Evolutionary conservation across 2,329 filamentous ascomycete species (phyloP).

Genomic region (Dothideomycetidae sp.): DNA sequence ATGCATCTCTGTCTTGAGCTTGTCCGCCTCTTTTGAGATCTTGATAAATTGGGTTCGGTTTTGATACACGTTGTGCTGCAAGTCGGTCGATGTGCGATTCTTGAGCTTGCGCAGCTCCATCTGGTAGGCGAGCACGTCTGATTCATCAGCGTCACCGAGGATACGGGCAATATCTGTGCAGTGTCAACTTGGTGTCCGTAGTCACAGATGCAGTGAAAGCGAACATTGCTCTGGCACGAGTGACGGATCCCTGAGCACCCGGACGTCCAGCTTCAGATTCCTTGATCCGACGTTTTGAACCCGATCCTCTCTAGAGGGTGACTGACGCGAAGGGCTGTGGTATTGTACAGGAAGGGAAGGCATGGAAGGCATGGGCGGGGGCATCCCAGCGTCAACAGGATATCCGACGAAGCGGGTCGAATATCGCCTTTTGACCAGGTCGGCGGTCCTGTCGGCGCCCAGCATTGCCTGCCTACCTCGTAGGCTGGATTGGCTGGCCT

Average conservation of each 20-base stretch:
- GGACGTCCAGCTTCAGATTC: constrained; percentile 57
- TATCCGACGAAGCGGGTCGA: constrained; percentile 68
- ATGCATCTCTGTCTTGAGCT: constrained; percentile 91
- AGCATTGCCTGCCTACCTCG: constrained; percentile 24
- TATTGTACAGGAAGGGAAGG: constrained; percentile 46
- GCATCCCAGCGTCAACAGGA: constrained; percentile 48
- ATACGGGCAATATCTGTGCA: constrained; percentile 48
- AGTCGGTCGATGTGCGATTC: constrained; percentile 60
- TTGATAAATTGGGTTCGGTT: constrained; percentile 98
- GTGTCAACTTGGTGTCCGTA: constrained; percentile 6
- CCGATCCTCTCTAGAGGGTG: constrained; percentile 27
- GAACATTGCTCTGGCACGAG: constrained; percentile 66
- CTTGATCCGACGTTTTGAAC: constrained; percentile 36
- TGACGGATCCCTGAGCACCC: constrained; percentile 64
- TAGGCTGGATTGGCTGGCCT: constrained; percentile 6
- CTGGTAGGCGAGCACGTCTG: constrained; percentile 74
- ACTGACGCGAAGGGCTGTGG: constrained; percentile 22
- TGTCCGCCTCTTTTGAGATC: constrained; percentile 97
- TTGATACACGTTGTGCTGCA: constrained; percentile 92
- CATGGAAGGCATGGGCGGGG: constrained; percentile 45
- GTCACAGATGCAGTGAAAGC: no score
- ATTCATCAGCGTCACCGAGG: constrained; percentile 72
- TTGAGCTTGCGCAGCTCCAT: constrained; percentile 62
- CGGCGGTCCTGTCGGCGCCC: constrained; percentile 44
- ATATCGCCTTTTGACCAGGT: constrained; percentile 87